phyloP scores from a whole-genome alignment of 2,329 filamentous ascomycete species.

The Cryphonectria parasitica region DNA sequence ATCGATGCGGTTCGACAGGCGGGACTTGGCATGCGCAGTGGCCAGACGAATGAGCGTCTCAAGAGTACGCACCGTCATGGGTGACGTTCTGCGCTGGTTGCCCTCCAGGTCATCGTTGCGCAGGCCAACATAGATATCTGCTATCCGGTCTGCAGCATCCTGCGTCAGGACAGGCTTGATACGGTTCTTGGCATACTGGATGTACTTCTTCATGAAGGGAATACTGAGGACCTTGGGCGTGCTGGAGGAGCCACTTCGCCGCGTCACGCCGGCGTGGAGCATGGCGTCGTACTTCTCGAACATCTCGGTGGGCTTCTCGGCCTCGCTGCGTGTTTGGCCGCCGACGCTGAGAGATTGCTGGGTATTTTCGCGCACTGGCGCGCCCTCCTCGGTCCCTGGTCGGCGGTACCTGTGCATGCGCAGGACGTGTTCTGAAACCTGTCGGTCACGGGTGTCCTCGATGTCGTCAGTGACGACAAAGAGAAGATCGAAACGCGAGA shows the following conservation, averaged over 20 bases:
- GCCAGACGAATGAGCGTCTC: conserved; percentile 98
- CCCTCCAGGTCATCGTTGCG: conserved; percentile 95
- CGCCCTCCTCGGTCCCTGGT: conserved; percentile 90
- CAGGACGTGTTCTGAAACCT: conserved; percentile 93
- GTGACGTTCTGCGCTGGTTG: conserved; percentile 90
- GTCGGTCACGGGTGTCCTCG: conserved; percentile 86
- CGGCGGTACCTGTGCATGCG: conserved; percentile 97
- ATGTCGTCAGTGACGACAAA: conserved; percentile 99
- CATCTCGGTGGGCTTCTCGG: conserved; percentile 80
- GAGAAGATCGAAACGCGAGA: conserved; percentile 97
- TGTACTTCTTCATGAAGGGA: conserved; percentile 99
- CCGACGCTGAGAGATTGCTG: conserved; percentile 87
- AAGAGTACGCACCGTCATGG: conserved; percentile 94
- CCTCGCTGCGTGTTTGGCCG: conserved; percentile 73
- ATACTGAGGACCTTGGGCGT: conserved; percentile 91
- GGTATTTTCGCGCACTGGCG: conserved; percentile 86
- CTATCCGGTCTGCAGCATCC: conserved; percentile 89
- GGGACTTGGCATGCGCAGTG: conserved; percentile 91
- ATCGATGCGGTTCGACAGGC: conserved; percentile 85
- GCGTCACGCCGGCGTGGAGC: conserved; percentile 90
- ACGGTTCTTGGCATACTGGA: conserved; percentile 94
- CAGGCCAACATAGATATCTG: conserved; percentile 86
- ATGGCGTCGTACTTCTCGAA: conserved; percentile 97
- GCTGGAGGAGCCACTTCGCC: conserved; percentile 73
- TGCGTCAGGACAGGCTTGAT: conserved; percentile 90